Conservation (phyloP, 2,329 filamentous ascomycete species). For the Trichophyton simii region DNA sequence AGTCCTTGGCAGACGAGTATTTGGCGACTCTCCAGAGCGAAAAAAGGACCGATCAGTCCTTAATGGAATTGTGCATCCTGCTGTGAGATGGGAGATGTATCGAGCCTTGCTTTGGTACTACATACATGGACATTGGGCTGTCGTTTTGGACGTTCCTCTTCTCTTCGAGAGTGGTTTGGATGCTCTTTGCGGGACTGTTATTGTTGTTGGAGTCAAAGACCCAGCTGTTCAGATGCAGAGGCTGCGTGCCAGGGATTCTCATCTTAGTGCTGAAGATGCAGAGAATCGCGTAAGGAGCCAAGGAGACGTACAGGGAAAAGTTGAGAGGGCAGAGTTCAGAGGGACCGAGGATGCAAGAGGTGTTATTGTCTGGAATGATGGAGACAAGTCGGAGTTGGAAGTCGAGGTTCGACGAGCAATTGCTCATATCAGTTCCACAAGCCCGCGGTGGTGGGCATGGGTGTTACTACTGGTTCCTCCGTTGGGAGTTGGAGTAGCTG, state of each 20-base stretch:
- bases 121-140: conserved; percentile 66
- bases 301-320: conserved; percentile 74
- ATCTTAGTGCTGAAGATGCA: conserved; percentile 74
- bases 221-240: conserved; percentile 70
- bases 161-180: conserved; percentile 85
- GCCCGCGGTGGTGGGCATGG: conserved; percentile 77
- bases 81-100: conserved; percentile 73
- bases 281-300: conserved; percentile 77
- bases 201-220: conserved; percentile 77
- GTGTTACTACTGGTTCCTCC: conserved; percentile 57
- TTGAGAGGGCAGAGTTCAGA: conserved; percentile 56
- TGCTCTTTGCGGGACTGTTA: conserved; percentile 65
- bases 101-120: conserved; percentile 60
- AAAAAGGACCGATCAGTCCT: conserved; percentile 61
- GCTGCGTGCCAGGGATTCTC: conserved; percentile 59
- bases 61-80: conserved; percentile 86
- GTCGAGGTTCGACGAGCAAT: conserved; percentile 56
- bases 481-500: conserved; percentile 53
- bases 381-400: conserved; percentile 55
- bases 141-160: conserved; percentile 82
- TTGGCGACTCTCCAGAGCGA: conserved; percentile 61
- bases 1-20: conserved; percentile 72
- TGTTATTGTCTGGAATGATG: conserved; percentile 85
- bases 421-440: conserved; percentile 46
- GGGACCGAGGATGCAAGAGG: conserved; percentile 45